These are phyloP conservation scores for Chaetomium globosum DNA, from an alignment of 2,329 filamentous ascomycete genomes.

Conservation along the genomic window DNA sequence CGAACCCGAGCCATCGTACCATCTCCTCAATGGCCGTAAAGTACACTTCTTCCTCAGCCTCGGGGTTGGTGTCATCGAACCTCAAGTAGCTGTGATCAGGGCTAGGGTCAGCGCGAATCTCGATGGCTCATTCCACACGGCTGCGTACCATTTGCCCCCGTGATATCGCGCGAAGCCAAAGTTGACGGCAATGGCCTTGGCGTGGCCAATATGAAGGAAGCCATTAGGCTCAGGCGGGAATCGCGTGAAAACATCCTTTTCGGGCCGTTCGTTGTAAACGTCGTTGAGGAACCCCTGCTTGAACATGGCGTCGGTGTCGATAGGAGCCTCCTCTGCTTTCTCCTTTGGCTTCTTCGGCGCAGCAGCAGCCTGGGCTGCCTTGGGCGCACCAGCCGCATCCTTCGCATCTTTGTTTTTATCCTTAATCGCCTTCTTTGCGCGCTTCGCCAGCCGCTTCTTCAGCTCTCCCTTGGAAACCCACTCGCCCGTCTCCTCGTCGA, in stretches of 20 bases:
- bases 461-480: slow-evolving; percentile 66
- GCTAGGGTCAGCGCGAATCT: slow-evolving; percentile 7
- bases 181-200: slow-evolving; percentile 94
- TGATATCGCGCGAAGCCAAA: slow-evolving; percentile 91
- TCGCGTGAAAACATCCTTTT: slow-evolving; percentile 65
- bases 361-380: slow-evolving; percentile 41
- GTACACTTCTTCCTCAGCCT: slow-evolving; percentile 83
- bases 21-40: slow-evolving; percentile 66
- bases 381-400: slow-evolving; percentile 38
- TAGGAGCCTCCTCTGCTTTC: slow-evolving; percentile 39
- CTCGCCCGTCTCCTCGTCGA: slow-evolving; percentile 67
- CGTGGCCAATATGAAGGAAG: slow-evolving; percentile 89
- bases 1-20: slow-evolving; percentile 76
- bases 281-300: slow-evolving; percentile 75
- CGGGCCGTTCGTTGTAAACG: slow-evolving; percentile 69
- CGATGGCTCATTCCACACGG: not conserved
- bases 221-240: slow-evolving; percentile 91
- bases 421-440: slow-evolving; percentile 58
- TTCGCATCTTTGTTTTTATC: slow-evolving; percentile 53
- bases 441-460: slow-evolving; percentile 63
- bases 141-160: slow-evolving; percentile 59
- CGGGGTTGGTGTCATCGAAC: slow-evolving; percentile 95
- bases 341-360: slow-evolving; percentile 34
- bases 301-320: slow-evolving; percentile 71
- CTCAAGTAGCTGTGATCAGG: slow-evolving; percentile 60